Conservation (phyloP, 2,329 filamentous ascomycete genomes). For the Colletotrichum neosansevieriae region DNA sequence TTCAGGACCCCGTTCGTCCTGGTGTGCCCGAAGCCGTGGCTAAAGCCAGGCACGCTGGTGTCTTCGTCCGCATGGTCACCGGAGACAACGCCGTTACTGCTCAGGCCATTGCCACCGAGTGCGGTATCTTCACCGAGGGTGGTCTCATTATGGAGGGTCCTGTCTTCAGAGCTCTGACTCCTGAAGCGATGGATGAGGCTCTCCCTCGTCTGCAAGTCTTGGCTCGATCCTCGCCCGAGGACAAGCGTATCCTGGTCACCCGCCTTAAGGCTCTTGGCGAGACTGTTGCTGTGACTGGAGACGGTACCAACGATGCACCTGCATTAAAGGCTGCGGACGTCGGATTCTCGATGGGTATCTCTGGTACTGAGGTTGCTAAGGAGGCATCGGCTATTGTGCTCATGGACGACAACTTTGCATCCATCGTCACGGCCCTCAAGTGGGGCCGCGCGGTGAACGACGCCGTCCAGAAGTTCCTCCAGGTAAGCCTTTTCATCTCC, state of each 20-base stretch:
- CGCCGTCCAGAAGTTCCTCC: conserved; percentile 75
- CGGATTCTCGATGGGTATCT: conserved; percentile 76
- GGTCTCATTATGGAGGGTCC: conserved; percentile 77
- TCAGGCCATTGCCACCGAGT: conserved; percentile 73
- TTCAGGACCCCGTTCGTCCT: conserved; percentile 76
- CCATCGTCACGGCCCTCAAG: conserved; percentile 74
- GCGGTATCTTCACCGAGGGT: conserved; percentile 71
- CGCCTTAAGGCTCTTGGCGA: conserved; percentile 67
- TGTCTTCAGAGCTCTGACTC: conserved; percentile 68
- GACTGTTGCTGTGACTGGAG: conserved; percentile 73
- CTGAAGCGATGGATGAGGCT: conserved; percentile 63
- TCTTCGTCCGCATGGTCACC: conserved; percentile 79
- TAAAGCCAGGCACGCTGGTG: conserved; percentile 73
- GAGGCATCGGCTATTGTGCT: conserved; percentile 77
- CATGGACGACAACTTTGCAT: conserved; percentile 75
- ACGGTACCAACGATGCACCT: conserved; percentile 75
- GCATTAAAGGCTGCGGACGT: conserved; percentile 75
- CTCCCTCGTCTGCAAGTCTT: conserved; percentile 64
- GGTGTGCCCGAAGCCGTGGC: conserved; percentile 74
- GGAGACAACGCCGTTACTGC: conserved; percentile 75
- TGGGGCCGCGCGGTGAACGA: conserved; percentile 79
- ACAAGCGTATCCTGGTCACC: conserved; percentile 68
- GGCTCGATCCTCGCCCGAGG: conserved; percentile 70
- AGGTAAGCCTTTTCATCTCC: conserved; percentile 50
- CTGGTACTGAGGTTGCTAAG: conserved; percentile 76